Percentiles rank a stretch among this genome's conserved stretches.
Conservation (phyloP, 1,139 yeast genomes). For the Chernovozyma sophiae-reginae region DNA sequence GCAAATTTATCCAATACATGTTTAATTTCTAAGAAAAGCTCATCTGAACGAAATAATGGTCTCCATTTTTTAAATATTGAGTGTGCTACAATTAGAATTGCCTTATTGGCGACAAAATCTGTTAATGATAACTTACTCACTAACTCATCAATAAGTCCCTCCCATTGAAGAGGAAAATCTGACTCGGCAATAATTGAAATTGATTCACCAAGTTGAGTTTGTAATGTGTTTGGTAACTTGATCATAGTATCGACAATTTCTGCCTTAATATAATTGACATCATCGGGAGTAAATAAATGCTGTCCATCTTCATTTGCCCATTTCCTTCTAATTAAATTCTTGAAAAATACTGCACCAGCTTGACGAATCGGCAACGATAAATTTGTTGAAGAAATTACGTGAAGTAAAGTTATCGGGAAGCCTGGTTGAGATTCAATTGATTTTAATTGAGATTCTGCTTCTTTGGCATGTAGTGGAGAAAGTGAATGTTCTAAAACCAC, state of each 20-base stretch:
- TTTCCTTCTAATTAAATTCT: slow-evolving; percentile 75
- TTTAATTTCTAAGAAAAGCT: slow-evolving; percentile 79
- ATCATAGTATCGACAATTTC: slow-evolving; percentile 86
- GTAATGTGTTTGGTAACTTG: slow-evolving; percentile 66
- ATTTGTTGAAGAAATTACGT: slow-evolving; percentile 66
- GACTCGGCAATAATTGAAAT: slow-evolving; percentile 90
- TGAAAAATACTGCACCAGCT: slow-evolving; percentile 89
- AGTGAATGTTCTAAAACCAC: slow-evolving; percentile 47
- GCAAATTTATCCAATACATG: slow-evolving; percentile 83
- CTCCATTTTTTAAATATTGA: slow-evolving; percentile 97
- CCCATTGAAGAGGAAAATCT: slow-evolving; percentile 94
- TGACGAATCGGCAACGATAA: slow-evolving; percentile 58
- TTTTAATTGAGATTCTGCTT: slow-evolving; percentile 57
- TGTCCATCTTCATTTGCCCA: slow-evolving; percentile 92
- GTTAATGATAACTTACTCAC: slow-evolving; percentile 58
- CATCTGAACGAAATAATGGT: slow-evolving; percentile 89
- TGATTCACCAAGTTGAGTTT: slow-evolving; percentile 90
- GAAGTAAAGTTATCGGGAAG: slow-evolving; percentile 70
- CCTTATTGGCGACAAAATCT: slow-evolving; percentile 74
- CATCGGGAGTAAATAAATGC: slow-evolving; percentile 57
- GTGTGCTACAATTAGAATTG: slow-evolving; percentile 88
- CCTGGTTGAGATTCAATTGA: slow-evolving; percentile 64
- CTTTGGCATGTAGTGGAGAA: slow-evolving; percentile 49
- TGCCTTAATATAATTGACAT: slow-evolving; percentile 63
- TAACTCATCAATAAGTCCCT: slow-evolving; percentile 68